Evolutionary conservation across 1,284 basidiomycete genomes (phyloP).

Genomic region (Rhodofomes roseus): DNA sequence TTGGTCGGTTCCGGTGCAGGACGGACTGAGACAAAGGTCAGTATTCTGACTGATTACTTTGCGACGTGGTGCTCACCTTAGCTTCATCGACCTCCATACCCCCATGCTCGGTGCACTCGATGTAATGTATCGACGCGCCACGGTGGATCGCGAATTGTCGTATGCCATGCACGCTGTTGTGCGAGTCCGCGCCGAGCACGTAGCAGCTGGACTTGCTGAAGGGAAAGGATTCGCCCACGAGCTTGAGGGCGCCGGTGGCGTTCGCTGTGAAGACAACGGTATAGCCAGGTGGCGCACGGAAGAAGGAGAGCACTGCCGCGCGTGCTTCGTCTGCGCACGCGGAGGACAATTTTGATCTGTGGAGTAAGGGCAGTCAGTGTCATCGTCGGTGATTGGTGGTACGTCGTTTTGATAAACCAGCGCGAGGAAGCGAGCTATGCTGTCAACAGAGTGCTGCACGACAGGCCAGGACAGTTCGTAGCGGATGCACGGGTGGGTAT

Average conservation of each 20-base stretch:
- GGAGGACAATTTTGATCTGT: slow-evolving; percentile 67
- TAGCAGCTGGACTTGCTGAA: slow-evolving; percentile 55
- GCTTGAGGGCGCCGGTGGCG: slow-evolving; percentile 73
- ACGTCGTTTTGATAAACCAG: neutral
- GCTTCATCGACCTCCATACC: slow-evolving; percentile 55
- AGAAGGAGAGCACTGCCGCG: slow-evolving; percentile 65
- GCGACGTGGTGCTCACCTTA: slow-evolving; percentile 49
- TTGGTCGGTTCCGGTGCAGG: slow-evolving; percentile 37
- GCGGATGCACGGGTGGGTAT: neutral
- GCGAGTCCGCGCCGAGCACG: slow-evolving; percentile 70
- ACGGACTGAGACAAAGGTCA: slow-evolving; percentile 27
- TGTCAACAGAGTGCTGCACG: neutral
- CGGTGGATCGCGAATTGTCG: slow-evolving; percentile 60
- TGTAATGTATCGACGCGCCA: slow-evolving; percentile 57
- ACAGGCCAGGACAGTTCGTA: neutral
- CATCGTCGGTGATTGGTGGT: neutral
- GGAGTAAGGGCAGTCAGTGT: slow-evolving; percentile 5
- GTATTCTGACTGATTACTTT: slow-evolving; percentile 2
- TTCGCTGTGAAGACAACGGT: slow-evolving; percentile 81
- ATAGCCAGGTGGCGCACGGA: slow-evolving; percentile 69
- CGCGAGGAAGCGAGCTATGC: neutral
- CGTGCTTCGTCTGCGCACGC: slow-evolving; percentile 66
- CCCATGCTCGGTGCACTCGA: slow-evolving; percentile 58
- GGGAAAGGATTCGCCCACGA: slow-evolving; percentile 77
- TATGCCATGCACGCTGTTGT: slow-evolving; percentile 84